Base-by-base conservation (phyloP, 345 rosid species). In the Rhodomyrtus tomentosa region DNA sequence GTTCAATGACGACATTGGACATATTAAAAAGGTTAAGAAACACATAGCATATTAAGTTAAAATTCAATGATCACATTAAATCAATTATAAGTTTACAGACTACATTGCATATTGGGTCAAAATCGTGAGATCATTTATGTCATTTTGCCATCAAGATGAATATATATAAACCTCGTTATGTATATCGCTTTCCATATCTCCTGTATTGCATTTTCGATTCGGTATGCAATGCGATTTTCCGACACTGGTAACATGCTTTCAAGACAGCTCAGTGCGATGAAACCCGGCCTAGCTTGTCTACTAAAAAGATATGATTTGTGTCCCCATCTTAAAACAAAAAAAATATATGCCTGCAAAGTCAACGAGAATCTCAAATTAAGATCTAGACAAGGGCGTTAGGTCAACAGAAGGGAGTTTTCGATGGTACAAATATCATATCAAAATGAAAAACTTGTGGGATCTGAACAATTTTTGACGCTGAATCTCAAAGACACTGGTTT, bases 321-420 rank as follows among this genome's bases (percentile, higher is more conserved):
- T 62, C 42, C 76, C 76, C 40, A 40, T 38, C 51, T 82, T 22
- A 72, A 68, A 10, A 51, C 29, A 51, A 50, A 53, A 84, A n/a
- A n/a, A n/a, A n/a, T n/a, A n/a, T n/a, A n/a, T 53, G 20, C 56
- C 82, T 22, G 73, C 2, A 38, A 51, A 81, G 93, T 90, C 94
- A 89, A 88, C 58, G 81, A 85, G 91, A 91, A 89, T 87, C 90
- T 80, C 21, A 85, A 82, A 86, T 89, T 86, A 42, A 83, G 92
- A 89, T 90, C 90, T 72, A 84, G 87, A 86, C 84, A 88, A 88
- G 87, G 85, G 86, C 72, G 58, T 85, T 87, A 88, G 88, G 87
- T 86, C 89, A 88, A 85, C 81, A 82, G 48, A 83, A 56, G 58
- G 68, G 15, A 36, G 56, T 84, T 84, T 79, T 25, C 50, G 86